These are phyloP conservation scores for Blastocystis sp. DNA, from an alignment of 352 stramenopile genomes.

Conservation along the genomic window DNA sequence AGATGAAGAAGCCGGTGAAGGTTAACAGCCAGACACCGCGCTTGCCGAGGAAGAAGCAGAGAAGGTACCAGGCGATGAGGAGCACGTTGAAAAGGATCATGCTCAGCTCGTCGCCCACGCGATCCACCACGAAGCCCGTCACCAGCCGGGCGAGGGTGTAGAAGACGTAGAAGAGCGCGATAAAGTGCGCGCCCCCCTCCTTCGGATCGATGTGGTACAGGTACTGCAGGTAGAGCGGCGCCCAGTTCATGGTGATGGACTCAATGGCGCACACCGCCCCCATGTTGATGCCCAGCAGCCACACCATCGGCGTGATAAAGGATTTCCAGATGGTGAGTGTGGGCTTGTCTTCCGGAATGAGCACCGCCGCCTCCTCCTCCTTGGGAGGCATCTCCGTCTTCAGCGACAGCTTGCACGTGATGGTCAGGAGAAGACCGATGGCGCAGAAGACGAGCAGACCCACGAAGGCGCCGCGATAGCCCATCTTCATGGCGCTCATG, in stretches of 20 bases:
- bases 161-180: constrained; percentile 62
- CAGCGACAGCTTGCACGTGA: constrained; percentile 35
- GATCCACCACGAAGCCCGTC: constrained; percentile 55
- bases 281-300: constrained; percentile 61
- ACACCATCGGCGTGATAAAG: constrained; percentile 64
- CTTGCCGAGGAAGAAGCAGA: constrained; percentile 13
- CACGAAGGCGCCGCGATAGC: constrained; percentile 60
- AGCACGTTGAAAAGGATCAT: constrained; percentile 46
- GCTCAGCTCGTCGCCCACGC: constrained; percentile 5
- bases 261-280: constrained; percentile 62
- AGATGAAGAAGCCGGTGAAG: constrained; percentile 46
- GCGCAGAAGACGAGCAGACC: constrained; percentile 31
- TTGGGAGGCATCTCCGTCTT: neutral
- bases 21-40: constrained; percentile 47
- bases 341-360: neutral
- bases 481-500: neutral
- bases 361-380: neutral
- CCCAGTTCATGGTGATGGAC: constrained; percentile 62
- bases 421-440: constrained; percentile 1
- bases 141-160: constrained; percentile 48
- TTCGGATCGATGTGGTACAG: constrained; percentile 36
- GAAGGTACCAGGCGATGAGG: constrained; percentile 10
- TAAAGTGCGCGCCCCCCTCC: constrained; percentile 4
- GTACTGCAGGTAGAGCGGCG: constrained; percentile 52
- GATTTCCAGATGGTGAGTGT: constrained; percentile 18